A percentile compares a stretch with the other conserved stretches of the same genome.
phyloP scores from a whole-genome alignment of 176 grass and related monocot species.

The Hordeum marinum region DNA sequence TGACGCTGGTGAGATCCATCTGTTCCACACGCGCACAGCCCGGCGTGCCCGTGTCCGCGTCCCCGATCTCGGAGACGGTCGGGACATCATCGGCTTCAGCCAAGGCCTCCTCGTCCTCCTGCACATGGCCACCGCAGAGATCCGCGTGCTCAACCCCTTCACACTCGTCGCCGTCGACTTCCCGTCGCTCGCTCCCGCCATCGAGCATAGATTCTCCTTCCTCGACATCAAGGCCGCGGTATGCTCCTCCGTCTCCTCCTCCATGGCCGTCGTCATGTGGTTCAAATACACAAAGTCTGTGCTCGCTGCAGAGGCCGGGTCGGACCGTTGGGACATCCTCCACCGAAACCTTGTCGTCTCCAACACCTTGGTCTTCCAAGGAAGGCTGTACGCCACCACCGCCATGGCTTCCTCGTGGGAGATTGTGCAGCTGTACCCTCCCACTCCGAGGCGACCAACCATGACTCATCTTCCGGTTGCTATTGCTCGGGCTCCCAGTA shows the following conservation, averaged over 20 bases:
- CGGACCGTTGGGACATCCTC: not conserved
- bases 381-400: not conserved
- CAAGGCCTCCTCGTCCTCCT: not conserved
- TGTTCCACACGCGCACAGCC: not conserved
- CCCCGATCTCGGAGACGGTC: not conserved
- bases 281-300: not conserved
- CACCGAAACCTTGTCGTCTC: not conserved
- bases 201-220: no score
- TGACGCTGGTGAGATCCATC: not conserved
- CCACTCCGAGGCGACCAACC: not conserved
- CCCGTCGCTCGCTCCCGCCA: not conserved
- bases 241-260: not conserved
- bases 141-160: slow-evolving; percentile 13
- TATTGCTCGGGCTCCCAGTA: not conserved
- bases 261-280: slow-evolving; percentile 1
- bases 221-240: not conserved
- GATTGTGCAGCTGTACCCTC: not conserved
- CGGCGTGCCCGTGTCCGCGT: not conserved
- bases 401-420: not conserved
- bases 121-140: not conserved
- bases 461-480: not conserved
- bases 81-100: not conserved
- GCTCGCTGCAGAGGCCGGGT: not conserved
- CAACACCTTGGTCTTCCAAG: not conserved
- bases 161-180: not conserved